Conservation (phyloP, 2,329 filamentous ascomycete species). For the Pezicula rhizophila region DNA sequence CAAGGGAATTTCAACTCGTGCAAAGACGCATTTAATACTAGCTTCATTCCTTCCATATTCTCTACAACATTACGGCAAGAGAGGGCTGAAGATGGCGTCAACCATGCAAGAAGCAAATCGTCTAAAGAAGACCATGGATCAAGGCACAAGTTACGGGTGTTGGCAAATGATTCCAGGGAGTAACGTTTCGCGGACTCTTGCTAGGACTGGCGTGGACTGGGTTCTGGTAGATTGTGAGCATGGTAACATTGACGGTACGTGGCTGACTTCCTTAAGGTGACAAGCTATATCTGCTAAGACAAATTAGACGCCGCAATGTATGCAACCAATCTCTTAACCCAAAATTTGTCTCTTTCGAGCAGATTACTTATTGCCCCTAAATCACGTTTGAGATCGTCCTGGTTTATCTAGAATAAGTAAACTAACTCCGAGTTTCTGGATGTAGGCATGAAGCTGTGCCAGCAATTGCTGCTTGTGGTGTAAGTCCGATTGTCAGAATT, state of each 20-base stretch:
- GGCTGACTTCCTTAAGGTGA: background rate
- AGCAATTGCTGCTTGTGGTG: conserved; percentile 47
- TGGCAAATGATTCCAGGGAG: conserved; percentile 59
- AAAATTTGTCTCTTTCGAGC: background rate
- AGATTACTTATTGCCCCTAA: no score
- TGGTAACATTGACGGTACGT: conserved; percentile 46
- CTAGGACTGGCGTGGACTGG: conserved; percentile 59
- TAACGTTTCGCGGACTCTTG: conserved; percentile 53
- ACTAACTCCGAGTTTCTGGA: no score
- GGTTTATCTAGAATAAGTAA: no score
- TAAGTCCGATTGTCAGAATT: conserved; percentile 50
- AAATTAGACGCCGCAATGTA: conserved; percentile 35
- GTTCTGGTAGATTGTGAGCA: conserved; percentile 57
- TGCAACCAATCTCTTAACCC: background rate
- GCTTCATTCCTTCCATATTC: background rate
- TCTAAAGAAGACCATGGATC: conserved; percentile 42
- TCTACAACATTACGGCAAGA: background rate
- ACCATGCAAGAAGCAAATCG: conserved; percentile 35
- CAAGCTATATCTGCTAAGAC: conserved; percentile 3
- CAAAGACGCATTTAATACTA: background rate
- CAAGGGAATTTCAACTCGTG: no score
- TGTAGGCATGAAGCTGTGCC: conserved; percentile 45
- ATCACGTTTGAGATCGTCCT: no score
- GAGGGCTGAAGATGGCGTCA: conserved; percentile 14
- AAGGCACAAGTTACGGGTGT: conserved; percentile 44